Conservation (phyloP, 371 early-diverging fungal genomes). For the Thermomucor indicae-seudaticae region DNA sequence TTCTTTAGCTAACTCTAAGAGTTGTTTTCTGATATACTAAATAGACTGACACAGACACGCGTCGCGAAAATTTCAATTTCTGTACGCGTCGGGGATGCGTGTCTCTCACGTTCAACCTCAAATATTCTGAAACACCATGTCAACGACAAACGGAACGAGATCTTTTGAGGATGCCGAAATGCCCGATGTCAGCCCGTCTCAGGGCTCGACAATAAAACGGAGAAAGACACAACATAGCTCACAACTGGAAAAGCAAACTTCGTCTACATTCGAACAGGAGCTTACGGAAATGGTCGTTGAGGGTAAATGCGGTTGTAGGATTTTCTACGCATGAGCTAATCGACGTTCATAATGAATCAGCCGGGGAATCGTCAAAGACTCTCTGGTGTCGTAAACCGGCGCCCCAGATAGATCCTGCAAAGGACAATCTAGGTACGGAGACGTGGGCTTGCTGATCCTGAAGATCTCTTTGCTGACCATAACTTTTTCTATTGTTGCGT, state of each 20-base stretch:
- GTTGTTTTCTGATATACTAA: no score
- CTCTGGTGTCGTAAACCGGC: constrained; percentile 27
- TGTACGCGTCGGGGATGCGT: no score
- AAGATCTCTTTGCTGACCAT: not conserved
- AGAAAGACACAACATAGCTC: constrained; percentile 1
- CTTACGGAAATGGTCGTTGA: constrained; percentile 3
- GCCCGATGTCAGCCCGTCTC: constrained; percentile 6
- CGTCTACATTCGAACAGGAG: constrained; percentile 13
- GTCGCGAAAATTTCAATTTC: no score
- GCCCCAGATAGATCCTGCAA: constrained; percentile 22
- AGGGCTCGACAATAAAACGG: constrained; percentile 1
- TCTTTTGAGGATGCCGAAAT: constrained; percentile 4
- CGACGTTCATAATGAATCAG: not conserved
- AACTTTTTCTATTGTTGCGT: not conserved
- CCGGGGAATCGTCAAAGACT: not conserved
- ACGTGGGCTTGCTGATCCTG: not conserved
- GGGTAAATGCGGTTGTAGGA: not conserved
- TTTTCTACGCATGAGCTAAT: not conserved
- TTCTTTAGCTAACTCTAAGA: no score
- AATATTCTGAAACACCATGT: no score
- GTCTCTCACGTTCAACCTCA: no score
- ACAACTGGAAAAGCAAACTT: not conserved
- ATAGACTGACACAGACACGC: no score
- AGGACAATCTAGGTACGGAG: constrained; percentile 30
- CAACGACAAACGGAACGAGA: no score